Base-by-base conservation (phyloP, 768 basidiomycete species). In the Leccinellum rugosiceps region DNA sequence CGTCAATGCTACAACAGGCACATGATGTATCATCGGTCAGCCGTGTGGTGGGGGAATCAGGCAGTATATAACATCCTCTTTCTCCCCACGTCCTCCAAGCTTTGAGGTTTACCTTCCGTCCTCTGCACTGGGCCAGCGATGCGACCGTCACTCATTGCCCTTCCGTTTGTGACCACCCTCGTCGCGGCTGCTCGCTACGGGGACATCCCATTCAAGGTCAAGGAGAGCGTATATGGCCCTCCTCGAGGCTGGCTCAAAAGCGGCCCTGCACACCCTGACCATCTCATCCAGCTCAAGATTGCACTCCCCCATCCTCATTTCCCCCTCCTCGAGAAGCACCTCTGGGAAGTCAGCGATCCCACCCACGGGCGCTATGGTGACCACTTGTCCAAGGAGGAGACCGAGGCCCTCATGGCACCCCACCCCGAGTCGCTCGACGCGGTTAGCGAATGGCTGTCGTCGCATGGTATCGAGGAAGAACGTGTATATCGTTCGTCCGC, bases 351-450 rank as follows among this genome's bases (percentile, higher is more conserved):
- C n/a, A 84, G 83, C 63, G 75, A 85, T 63, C 85, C 84, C 0
- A 68, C 68, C 46, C 83, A 85, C 56, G 58, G 66, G 28, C 80
- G 80, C 34, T 85, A 84, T 62, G 84, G 83, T 1, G 72, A 76
- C 19, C 76, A 83, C 65, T 70, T 90, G 41, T 79, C 85, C 55
- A 86, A 86, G 68, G 82, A 80, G 53, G 81, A 90, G 59, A 84
- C 86, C 3, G 85, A 88, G 46, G 75, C 65, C 2, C 73, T 88
- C 46, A 78, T 88, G 52, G 76, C 82, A 19, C 89, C 88, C 3
- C 77, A 79, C 60, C 73, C 75, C 0, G 76, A 79, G 50, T 85
- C 81, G 50, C 58, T 87, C 15, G 66, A 77, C 32, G 65, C 75
- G 4, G 86, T 90, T 31, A 75, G 81, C 35, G 77, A 79, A 60